Evolutionary conservation across 805 yeast species (phyloP).

Genomic region (Starmerella lactis-condensi): DNA sequence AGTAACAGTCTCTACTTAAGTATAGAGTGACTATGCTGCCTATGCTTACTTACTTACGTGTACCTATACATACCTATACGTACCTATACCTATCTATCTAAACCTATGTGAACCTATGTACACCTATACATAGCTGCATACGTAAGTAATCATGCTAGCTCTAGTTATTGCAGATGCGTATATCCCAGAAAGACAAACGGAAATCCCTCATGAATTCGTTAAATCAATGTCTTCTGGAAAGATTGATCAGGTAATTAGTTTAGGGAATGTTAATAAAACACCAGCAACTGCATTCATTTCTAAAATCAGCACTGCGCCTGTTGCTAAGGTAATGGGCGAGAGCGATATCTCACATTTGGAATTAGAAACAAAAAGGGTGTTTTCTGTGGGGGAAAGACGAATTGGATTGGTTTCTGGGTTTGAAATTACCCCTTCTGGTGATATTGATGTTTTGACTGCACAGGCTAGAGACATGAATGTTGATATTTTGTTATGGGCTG

Average conservation of each 20-base stretch:
- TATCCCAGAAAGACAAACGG: constrained; percentile 71
- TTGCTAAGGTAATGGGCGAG: constrained; percentile 68
- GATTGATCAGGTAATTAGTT: constrained; percentile 64
- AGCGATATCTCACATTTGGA: constrained; percentile 33
- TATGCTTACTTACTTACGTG: too few relatives aligned
- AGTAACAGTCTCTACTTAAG: too few relatives aligned
- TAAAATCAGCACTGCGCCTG: constrained; percentile 33
- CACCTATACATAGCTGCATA: too few relatives aligned
- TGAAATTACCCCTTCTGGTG: constrained; percentile 65
- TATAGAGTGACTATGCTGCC: too few relatives aligned
- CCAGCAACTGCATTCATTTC: constrained; percentile 42
- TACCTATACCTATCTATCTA: too few relatives aligned
- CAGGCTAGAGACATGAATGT: constrained; percentile 83
- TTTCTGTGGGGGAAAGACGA: constrained; percentile 49
- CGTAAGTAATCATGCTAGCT: constrained; percentile 41
- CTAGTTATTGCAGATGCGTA: constrained; percentile 79
- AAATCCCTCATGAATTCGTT: constrained; percentile 34
- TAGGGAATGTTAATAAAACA: constrained; percentile 65
- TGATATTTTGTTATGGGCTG: constrained; percentile 82
- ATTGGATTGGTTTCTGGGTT: constrained; percentile 78
- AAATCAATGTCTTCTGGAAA: constrained; percentile 69
- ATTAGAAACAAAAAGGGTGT: constrained; percentile 45
- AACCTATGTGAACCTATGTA: too few relatives aligned
- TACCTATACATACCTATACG: too few relatives aligned
- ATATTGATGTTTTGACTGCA: constrained; percentile 64